Evolutionary conservation across 805 yeast genomes (phyloP), one percentile per base, ranked within the genome.

Genomic region (Lachancea sp.): DNA sequence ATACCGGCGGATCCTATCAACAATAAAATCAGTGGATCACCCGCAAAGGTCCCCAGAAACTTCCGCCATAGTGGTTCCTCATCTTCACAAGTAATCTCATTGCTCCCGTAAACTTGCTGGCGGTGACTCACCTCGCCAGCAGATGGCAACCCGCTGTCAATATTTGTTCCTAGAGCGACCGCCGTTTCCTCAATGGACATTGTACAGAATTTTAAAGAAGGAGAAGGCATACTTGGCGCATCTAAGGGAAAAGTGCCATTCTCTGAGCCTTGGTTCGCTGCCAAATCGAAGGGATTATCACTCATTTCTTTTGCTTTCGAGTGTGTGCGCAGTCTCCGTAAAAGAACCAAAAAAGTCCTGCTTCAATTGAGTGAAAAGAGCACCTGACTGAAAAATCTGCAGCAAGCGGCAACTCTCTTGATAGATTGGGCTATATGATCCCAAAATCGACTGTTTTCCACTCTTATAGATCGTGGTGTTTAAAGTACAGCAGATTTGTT

Each of bases 1-100:
- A 92, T 71, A 2, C 74, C 75, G 0, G 98, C 97, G 0, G 97
- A 87, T 0, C 92, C 97, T 29, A 89, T 84, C 53, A 92, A 71
- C 43, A 92, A 68, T 50, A 92, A 68, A 49, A 92, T 90, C 65
- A 92, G 71, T 18, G 96, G 97, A 64, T 92, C 96, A 51, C 84
- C 89, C 54, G 85, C 80, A 56, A 92, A 92, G 41, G 81, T 86
- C 45, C 80, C 70, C 8, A 87, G 38, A 53, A 92, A 92, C 60
- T 85, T 83, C 65, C 73, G 61, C n/a, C 76, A 44, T 32, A 90
- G 55, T 30, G 70, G 64, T 50, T 89, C 96, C 17, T 81, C 85
- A 39, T 86, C 96, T 15, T 86, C 95, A 3, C 69, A 67, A 6
- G 68, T 66, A 35, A 94, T 71, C 53, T 86, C 97, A 61, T 92